Base-by-base conservation (phyloP, 805 yeast species). In the Candida koratica region DNA sequence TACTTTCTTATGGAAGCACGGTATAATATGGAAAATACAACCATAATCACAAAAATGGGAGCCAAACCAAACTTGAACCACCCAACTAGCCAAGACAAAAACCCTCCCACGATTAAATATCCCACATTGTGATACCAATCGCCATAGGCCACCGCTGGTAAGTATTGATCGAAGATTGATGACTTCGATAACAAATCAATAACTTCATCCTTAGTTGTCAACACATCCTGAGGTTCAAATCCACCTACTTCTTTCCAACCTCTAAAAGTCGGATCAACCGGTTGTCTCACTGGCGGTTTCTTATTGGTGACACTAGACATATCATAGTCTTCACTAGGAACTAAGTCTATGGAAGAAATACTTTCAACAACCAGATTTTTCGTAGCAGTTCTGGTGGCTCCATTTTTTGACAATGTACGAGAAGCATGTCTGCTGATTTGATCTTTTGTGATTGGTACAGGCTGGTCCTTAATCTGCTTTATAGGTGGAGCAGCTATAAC, bases 111-210 rank as follows among this genome's bases (percentile, higher is more conserved):
- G 19, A 83, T 67, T 39, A 87, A 64, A 24, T 80, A 70, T 0
- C 76, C 96, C n/a, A 81, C 80, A 35, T 82, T 81, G 58, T 93
- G 97, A 55, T 82, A 93, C 98, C 98, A 93, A 55, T 93, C 97
- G 36, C 98, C 98, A 50, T 84, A 85, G 11, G 77, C 73, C 24
- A 62, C 68, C 18, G 85, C 82, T 6, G 94, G 94, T 36, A 93
- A 62, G 50, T 81, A 75, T 40, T 75, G 71, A 51, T 88, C 96
- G 40, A 89, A 64, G 23, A 84, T 51, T 0, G 97, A 85, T 14
- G 87, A 79, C 16, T 75, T 73, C 16, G 81, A 71, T 39, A 79
- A 60, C 47, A 88, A 64, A 56, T 88, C 96, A 44, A 75, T 70
- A 38, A 79, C 64, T 49, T 81, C 84, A 55, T 86, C 95, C 24